Percentiles rank a stretch among this genome's conserved stretches.
Conservation (phyloP, 2,329 filamentous ascomycete species). For the Calonectria pseudoturangicola region DNA sequence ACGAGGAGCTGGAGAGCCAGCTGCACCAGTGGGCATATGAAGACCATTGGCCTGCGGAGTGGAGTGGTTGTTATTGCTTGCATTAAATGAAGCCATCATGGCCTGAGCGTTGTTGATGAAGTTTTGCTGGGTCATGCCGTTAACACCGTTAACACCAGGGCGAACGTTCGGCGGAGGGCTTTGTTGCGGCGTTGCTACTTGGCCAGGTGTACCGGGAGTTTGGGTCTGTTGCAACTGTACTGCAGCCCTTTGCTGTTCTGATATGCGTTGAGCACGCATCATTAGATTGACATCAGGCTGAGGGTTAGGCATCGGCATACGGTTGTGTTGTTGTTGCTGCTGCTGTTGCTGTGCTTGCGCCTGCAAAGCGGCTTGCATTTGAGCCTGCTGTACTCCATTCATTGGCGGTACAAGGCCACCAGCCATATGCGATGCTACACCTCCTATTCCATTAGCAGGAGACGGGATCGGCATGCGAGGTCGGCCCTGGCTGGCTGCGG, state of each 20-base stretch:
- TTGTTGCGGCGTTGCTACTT: constrained; percentile 60
- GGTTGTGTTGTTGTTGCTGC: constrained; percentile 65
- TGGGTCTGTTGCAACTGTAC: constrained; percentile 69
- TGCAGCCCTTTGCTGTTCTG: constrained; percentile 77
- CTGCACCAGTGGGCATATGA: constrained; percentile 67
- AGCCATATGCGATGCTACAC: constrained; percentile 68
- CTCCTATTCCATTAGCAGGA: constrained; percentile 70
- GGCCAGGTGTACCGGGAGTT: constrained; percentile 58
- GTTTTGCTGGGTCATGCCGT: constrained; percentile 70
- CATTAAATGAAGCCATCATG: constrained; percentile 71
- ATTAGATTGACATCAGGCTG: constrained; percentile 73
- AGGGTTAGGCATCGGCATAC: constrained; percentile 71
- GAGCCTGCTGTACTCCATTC: constrained; percentile 81
- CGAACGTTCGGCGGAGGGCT: constrained; percentile 66
- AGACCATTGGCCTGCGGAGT: constrained; percentile 67
- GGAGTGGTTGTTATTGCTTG: constrained; percentile 61
- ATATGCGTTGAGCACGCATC: constrained; percentile 79
- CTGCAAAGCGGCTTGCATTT: constrained; percentile 76
- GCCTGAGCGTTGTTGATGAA: constrained; percentile 72
- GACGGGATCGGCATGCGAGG: constrained; percentile 73
- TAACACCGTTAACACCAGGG: constrained; percentile 56
- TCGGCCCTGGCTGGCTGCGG: constrained; percentile 67
- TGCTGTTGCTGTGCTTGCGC: constrained; percentile 68
- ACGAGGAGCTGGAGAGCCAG: constrained; percentile 66
- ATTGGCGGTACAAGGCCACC: constrained; percentile 73